Evolutionary conservation across 768 basidiomycete genomes (phyloP).

Genomic region (Suillus sp.): DNA sequence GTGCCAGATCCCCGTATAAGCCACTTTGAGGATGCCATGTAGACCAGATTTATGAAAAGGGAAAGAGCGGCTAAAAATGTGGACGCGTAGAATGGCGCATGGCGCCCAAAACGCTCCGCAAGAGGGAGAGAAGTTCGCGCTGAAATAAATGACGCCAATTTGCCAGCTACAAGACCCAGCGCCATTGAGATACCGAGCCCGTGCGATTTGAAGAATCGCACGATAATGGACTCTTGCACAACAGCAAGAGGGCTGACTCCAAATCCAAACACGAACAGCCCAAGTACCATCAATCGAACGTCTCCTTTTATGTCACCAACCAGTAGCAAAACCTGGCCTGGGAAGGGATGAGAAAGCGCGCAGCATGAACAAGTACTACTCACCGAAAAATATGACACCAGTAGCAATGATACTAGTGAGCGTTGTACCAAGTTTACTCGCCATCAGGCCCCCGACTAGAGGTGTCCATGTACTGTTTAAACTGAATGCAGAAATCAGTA

Average conservation of each 20-base stretch:
- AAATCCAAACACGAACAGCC: slow-evolving; percentile 78
- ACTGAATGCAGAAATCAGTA: slow-evolving; percentile 76
- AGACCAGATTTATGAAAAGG: slow-evolving; percentile 67
- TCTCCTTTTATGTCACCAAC: slow-evolving; percentile 60
- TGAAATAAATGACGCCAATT: slow-evolving; percentile 74
- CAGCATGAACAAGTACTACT: slow-evolving; percentile 13
- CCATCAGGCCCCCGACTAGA: slow-evolving; percentile 72
- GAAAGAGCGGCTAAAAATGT: slow-evolving; percentile 65
- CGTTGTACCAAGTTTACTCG: slow-evolving; percentile 72
- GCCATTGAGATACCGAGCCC: slow-evolving; percentile 79
- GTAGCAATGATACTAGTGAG: slow-evolving; percentile 74
- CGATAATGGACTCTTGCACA: slow-evolving; percentile 83
- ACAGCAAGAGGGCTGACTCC: slow-evolving; percentile 82
- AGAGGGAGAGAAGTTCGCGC: slow-evolving; percentile 78
- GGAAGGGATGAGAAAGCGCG: slow-evolving; percentile 13
- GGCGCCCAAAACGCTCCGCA: slow-evolving; percentile 63
- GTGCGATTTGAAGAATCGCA: slow-evolving; percentile 76
- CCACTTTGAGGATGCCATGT: slow-evolving; percentile 65
- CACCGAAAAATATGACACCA: slow-evolving; percentile 65
- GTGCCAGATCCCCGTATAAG: slow-evolving; percentile 61
- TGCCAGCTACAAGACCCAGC: slow-evolving; percentile 81
- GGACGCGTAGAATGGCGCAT: slow-evolving; percentile 75
- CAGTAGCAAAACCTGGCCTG: slow-evolving; percentile 69
- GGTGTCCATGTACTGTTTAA: slow-evolving; percentile 81
- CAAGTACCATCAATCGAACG: slow-evolving; percentile 71